These are phyloP conservation scores for Beta vulgaris DNA, from an alignment of 148 eudicot species.

Conservation along the genomic window DNA sequence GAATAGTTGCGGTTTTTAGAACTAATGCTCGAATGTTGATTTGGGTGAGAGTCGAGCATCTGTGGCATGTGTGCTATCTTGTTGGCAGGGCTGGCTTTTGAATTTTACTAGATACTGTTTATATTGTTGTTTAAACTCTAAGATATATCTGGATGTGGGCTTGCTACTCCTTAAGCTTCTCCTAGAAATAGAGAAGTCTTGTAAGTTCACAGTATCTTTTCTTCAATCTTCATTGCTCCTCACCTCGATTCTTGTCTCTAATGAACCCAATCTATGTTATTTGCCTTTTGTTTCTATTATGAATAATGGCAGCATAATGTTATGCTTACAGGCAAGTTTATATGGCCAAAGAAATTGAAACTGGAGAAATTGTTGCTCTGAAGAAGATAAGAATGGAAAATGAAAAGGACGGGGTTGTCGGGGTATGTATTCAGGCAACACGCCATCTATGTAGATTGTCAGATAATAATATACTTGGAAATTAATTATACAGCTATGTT, in stretches of 20 bases:
- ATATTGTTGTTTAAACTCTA: neutral
- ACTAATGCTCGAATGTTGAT: neutral
- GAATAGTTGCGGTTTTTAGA: neutral
- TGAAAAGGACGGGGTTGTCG: conserved; percentile 87
- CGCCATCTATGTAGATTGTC: neutral
- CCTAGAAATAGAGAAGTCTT: neutral
- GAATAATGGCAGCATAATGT: neutral
- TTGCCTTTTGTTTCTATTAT: neutral
- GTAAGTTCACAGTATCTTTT: neutral
- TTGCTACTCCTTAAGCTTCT: neutral
- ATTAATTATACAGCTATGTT: neutral
- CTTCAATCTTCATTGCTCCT: neutral
- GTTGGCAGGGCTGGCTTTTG: neutral
- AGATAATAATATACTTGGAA: neutral
- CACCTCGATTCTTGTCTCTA: neutral
- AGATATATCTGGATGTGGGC: neutral
- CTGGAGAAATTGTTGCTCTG: too few species aligned
- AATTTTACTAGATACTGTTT: neutral
- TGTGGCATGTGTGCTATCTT: neutral
- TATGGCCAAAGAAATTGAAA: conserved; percentile 75
- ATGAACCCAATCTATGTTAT: neutral
- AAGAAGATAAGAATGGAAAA: conserved; percentile 86
- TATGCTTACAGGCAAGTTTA: conserved; percentile 61
- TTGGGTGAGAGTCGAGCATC: neutral
- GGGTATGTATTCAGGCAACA: conserved; percentile 46